phyloP scores from a whole-genome alignment of 2,329 filamentous ascomycete species.

The Colletotrichum aenigma region DNA sequence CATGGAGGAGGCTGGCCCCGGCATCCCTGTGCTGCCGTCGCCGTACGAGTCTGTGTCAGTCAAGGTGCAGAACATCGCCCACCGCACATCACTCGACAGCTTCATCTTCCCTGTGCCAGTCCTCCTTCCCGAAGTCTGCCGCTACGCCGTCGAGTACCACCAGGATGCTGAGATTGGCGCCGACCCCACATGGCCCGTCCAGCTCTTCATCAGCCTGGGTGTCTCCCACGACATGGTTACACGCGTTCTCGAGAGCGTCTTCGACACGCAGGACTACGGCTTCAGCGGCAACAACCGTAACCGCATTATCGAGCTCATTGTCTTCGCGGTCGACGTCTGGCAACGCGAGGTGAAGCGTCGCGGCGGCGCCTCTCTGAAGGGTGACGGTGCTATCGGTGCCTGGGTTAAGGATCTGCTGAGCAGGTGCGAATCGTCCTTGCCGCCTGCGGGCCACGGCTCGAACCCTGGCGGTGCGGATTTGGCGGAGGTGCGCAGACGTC shows the following conservation, averaged over 20 bases:
- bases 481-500: slow-evolving; percentile 44
- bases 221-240: slow-evolving; percentile 62
- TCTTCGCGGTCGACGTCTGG: slow-evolving; percentile 53
- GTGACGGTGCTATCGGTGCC: slow-evolving; percentile 39
- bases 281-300: slow-evolving; percentile 57
- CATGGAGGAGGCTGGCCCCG: slow-evolving; percentile 44
- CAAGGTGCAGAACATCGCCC: slow-evolving; percentile 67
- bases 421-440: slow-evolving; percentile 52
- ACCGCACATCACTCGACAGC: slow-evolving; percentile 68
- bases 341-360: slow-evolving; percentile 52
- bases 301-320: slow-evolving; percentile 60
- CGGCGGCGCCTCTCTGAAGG: slow-evolving; percentile 42
- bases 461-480: slow-evolving; percentile 52
- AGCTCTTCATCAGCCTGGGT: slow-evolving; percentile 59
- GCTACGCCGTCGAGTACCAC: slow-evolving; percentile 62
- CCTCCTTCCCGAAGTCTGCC: slow-evolving; percentile 66
- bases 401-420: slow-evolving; percentile 56
- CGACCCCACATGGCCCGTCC: slow-evolving; percentile 60
- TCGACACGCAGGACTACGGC: slow-evolving; percentile 63
- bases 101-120: slow-evolving; percentile 68
- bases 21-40: slow-evolving; percentile 45
- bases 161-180: slow-evolving; percentile 64
- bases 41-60: slow-evolving; percentile 75
- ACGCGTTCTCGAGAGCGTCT: slow-evolving; percentile 59
- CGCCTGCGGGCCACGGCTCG: slow-evolving; percentile 39